These are phyloP conservation scores for Fusarium lateritium DNA, from an alignment of 2,329 filamentous ascomycete genomes.

Conservation along the genomic window DNA sequence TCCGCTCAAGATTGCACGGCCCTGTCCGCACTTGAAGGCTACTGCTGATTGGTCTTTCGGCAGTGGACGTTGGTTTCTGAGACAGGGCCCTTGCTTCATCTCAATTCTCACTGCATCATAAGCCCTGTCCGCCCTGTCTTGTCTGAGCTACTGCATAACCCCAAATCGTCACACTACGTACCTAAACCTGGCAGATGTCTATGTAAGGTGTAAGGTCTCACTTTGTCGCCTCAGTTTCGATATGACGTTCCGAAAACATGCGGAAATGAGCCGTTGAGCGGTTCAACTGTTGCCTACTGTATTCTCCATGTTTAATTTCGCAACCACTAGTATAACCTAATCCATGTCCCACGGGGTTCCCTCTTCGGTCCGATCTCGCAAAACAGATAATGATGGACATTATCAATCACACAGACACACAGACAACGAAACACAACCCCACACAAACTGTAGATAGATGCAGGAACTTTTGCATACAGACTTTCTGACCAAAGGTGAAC, in stretches of 20 bases:
- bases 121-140: neutral
- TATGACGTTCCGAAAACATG: neutral
- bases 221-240: neutral
- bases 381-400: slow-evolving; percentile 35
- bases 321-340: slow-evolving; percentile 11
- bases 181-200: too few relatives aligned
- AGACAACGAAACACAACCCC: slow-evolving; percentile 18
- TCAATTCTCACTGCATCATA: neutral
- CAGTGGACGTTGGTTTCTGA: slow-evolving; percentile 24
- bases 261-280: too few relatives aligned
- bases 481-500: slow-evolving; percentile 13
- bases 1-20: neutral
- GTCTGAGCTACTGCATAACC: neutral
- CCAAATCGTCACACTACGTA: too few relatives aligned
- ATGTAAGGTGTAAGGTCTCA: too few relatives aligned
- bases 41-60: slow-evolving; percentile 34
- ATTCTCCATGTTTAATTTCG: slow-evolving; percentile 12
- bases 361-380: slow-evolving; percentile 41
- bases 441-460: slow-evolving; percentile 17
- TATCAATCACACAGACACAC: slow-evolving; percentile 26
- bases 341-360: slow-evolving; percentile 25
- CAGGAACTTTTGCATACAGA: slow-evolving; percentile 17
- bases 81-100: slow-evolving; percentile 27
- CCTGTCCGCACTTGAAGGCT: neutral
- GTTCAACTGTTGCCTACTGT: neutral